These are phyloP conservation scores for Calocybe indica DNA, from an alignment of 768 basidiomycete genomes.

Conservation along the genomic window DNA sequence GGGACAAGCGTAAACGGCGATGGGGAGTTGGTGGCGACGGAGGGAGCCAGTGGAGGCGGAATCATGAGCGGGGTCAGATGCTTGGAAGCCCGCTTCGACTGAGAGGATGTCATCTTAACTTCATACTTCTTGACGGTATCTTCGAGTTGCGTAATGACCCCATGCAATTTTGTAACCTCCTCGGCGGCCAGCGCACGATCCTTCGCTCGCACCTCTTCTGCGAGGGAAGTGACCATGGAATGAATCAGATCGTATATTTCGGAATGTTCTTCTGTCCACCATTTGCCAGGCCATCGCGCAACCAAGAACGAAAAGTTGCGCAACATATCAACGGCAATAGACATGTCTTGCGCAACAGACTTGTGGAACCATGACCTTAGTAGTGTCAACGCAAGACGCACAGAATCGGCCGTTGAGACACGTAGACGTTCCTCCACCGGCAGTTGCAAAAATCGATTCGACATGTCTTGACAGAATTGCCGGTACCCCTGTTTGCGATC, in stretches of 20 bases:
- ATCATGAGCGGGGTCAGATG: conserved; percentile 9
- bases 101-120: conserved; percentile 8
- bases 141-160: conserved; percentile 45
- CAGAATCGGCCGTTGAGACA: conserved; percentile 63
- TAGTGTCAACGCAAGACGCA: conserved; percentile 61
- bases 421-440: conserved; percentile 50
- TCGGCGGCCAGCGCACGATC: conserved; percentile 11
- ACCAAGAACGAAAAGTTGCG: conserved; percentile 41
- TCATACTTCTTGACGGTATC: conserved; percentile 37
- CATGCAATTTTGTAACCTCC: conserved; percentile 44
- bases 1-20: conserved; percentile 3
- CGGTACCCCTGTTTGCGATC: conserved; percentile 57
- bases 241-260: conserved; percentile 58
- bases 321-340: conserved; percentile 27
- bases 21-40: not conserved
- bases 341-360: conserved; percentile 32
- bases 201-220: conserved; percentile 46
- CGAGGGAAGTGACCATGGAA: conserved; percentile 53
- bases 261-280: conserved; percentile 60
- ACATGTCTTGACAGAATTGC: conserved; percentile 67
- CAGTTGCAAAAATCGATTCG: conserved; percentile 52
- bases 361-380: conserved; percentile 67
- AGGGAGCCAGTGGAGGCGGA: conserved; percentile 6
- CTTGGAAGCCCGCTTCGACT: conserved; percentile 5
- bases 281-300: conserved; percentile 62